Percentiles rank a stretch among this genome's conserved stretches.
Conservation (phyloP, 192 early-diverging fungal genomes). For the Gaertneriomyces sp. region DNA sequence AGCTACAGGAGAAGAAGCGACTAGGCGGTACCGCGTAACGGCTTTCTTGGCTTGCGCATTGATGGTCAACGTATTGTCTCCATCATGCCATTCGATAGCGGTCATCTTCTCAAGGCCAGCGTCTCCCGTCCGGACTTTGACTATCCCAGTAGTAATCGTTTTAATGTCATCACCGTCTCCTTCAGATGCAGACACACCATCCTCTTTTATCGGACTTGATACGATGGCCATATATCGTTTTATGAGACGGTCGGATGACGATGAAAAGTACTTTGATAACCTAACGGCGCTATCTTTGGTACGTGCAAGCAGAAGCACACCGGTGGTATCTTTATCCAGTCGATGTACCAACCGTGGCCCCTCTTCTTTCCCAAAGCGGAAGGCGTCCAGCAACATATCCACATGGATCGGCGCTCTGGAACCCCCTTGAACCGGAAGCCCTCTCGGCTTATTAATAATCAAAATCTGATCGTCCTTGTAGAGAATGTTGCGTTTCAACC, state of each 20-base stretch:
- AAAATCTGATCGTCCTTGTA: slow-evolving; percentile 47
- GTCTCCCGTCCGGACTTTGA: slow-evolving; percentile 15
- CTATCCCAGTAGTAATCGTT: slow-evolving; percentile 38
- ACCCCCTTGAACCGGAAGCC: slow-evolving; percentile 44
- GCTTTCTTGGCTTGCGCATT: slow-evolving; percentile 29
- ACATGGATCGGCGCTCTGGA: slow-evolving; percentile 39
- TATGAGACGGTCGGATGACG: slow-evolving; percentile 1
- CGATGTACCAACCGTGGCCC: slow-evolving; percentile 45
- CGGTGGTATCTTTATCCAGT: slow-evolving; percentile 52
- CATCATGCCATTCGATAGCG: slow-evolving; percentile 38
- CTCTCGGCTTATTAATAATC: slow-evolving; percentile 44
- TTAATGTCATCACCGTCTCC: neutral
- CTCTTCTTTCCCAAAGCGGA: slow-evolving; percentile 27
- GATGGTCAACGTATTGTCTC: neutral
- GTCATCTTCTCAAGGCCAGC: slow-evolving; percentile 31
- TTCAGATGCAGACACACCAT: neutral
- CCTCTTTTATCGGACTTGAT: neutral
- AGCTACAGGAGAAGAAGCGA: slow-evolving; percentile 23
- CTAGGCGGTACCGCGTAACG: slow-evolving; percentile 22
- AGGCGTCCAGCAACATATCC: slow-evolving; percentile 31
- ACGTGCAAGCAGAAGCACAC: slow-evolving; percentile 42
- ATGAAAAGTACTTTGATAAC: slow-evolving; percentile 31
- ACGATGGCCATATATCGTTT: slow-evolving; percentile 14
- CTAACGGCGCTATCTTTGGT: slow-evolving; percentile 38
- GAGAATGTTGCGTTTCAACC: slow-evolving; percentile 26